phyloP scores from a whole-genome alignment of 2,329 filamentous ascomycete genomes.

The Aspergillus sergii region DNA sequence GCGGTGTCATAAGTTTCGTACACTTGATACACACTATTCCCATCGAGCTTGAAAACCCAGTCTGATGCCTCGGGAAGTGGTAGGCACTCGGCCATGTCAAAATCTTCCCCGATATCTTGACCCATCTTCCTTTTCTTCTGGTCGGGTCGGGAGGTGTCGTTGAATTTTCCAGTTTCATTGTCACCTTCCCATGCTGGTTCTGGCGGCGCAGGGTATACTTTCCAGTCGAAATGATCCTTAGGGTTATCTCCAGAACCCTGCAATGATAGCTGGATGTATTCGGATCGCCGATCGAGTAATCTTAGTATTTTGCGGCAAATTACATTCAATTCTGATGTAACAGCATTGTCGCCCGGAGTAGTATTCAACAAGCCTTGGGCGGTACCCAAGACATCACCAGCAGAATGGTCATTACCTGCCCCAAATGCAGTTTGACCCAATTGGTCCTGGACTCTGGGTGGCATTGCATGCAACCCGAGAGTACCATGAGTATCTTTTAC shows the following conservation, averaged over 20 bases:
- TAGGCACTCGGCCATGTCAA: constrained; percentile 75
- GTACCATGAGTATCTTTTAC: background rate
- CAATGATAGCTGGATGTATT: constrained; percentile 82
- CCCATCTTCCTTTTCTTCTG: constrained; percentile 77
- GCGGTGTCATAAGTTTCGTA: constrained; percentile 70
- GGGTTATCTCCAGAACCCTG: constrained; percentile 85
- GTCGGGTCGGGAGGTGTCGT: constrained; percentile 47
- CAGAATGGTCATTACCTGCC: constrained; percentile 23
- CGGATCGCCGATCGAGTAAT: constrained; percentile 83
- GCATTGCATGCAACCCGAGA: background rate
- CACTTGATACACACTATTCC: constrained; percentile 87
- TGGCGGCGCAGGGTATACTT: constrained; percentile 87
- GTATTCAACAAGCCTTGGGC: constrained; percentile 65
- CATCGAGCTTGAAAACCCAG: constrained; percentile 77
- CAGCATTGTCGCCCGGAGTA: constrained; percentile 72
- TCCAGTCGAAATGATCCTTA: constrained; percentile 79
- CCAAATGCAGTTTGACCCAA: background rate
- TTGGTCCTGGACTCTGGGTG: background rate
- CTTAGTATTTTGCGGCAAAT: constrained; percentile 92
- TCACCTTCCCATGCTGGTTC: constrained; percentile 83
- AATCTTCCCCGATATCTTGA: constrained; percentile 89
- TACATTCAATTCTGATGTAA: constrained; percentile 78
- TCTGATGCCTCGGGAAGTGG: constrained; percentile 72
- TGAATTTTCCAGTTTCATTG: constrained; percentile 43
- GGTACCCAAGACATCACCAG: constrained; percentile 61